Percentiles rank a stretch among this genome's conserved stretches.
Conservation (phyloP, 768 basidiomycete species). For the Pisolithus microcarpus region DNA sequence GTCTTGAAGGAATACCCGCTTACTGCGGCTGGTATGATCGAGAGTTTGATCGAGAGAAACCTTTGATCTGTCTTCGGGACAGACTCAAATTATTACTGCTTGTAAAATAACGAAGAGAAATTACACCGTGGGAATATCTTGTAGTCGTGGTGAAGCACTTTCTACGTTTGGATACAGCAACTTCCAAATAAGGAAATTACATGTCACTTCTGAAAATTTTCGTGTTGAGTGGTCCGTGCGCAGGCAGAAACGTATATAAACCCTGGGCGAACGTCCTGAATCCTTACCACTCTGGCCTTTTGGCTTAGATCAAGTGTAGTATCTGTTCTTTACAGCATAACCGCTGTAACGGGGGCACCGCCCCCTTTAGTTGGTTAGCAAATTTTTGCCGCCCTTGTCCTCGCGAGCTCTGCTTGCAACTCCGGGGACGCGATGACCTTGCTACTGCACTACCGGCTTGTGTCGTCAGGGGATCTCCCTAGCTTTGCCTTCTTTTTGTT, state of each 20-base stretch:
- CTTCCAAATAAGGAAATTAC: not conserved
- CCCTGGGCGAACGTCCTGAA: not conserved
- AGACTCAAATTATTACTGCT: not conserved
- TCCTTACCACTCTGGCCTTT: conserved; percentile 40
- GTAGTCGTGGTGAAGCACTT: no score
- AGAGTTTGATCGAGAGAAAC: conserved; percentile 73
- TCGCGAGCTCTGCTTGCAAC: conserved; percentile 33
- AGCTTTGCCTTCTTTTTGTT: no score
- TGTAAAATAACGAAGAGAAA: not conserved
- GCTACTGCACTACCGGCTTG: conserved; percentile 18
- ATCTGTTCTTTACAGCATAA: conserved; percentile 63
- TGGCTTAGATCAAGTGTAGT: conserved; percentile 77
- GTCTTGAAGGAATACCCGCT: conserved; percentile 74
- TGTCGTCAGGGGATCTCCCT: conserved; percentile 6
- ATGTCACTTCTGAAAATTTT: not conserved
- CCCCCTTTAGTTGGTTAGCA: conserved; percentile 50
- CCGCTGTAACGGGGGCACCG: conserved; percentile 54
- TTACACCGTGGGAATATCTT: no score
- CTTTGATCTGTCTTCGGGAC: conserved; percentile 26
- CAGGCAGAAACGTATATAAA: not conserved
- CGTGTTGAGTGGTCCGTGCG: not conserved
- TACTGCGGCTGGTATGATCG: conserved; percentile 65
- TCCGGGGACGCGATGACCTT: conserved; percentile 26
- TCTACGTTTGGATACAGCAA: not conserved
- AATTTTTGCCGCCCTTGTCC: conserved; percentile 48